Percentiles rank a stretch among this genome's conserved stretches.
Evolutionary conservation across 2,329 filamentous ascomycete species (phyloP).

Genomic region (Esteya vermicola): DNA sequence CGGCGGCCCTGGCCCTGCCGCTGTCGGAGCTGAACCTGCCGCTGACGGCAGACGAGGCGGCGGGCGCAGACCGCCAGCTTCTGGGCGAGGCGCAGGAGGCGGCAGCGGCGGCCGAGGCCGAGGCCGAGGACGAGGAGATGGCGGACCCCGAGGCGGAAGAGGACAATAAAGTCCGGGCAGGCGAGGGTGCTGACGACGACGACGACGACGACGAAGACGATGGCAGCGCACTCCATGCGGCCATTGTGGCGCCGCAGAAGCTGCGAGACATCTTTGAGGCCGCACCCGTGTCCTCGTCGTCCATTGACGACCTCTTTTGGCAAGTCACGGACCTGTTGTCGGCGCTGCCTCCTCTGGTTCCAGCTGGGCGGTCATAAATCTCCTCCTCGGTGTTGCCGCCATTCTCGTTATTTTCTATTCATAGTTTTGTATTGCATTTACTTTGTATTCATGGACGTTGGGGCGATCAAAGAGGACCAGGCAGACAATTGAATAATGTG

Average conservation of each 20-base stretch:
- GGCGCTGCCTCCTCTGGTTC: not conserved
- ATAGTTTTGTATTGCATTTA: too few species aligned
- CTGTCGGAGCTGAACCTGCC: slow-evolving; percentile 36
- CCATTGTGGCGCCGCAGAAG: slow-evolving; percentile 53
- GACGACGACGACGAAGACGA: slow-evolving; percentile 17
- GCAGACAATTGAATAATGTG: too few species aligned
- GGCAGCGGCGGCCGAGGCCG: slow-evolving; percentile 25
- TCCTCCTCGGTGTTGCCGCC: too few species aligned
- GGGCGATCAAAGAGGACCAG: too few species aligned
- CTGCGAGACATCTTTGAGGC: slow-evolving; percentile 57
- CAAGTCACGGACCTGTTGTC: slow-evolving; percentile 52
- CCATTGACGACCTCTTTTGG: slow-evolving; percentile 63
- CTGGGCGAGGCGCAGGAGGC: slow-evolving; percentile 24
- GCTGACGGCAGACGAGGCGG: too few species aligned
- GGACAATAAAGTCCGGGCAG: slow-evolving; percentile 23
- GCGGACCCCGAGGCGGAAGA: slow-evolving; percentile 1
- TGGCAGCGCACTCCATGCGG: slow-evolving; percentile 30
- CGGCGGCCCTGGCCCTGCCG: slow-evolving; percentile 37
- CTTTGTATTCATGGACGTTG: too few species aligned
- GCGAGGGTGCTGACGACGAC: slow-evolving; percentile 8
- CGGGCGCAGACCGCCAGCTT: too few species aligned
- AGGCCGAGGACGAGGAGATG: slow-evolving; percentile 17
- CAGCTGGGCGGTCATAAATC: not conserved
- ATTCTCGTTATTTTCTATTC: too few species aligned
- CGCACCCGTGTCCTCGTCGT: slow-evolving; percentile 53